Percentiles rank a stretch among this genome's conserved stretches.
Conservation (phyloP, 805 yeast species). For the Helenozyma baotianmanensis region DNA sequence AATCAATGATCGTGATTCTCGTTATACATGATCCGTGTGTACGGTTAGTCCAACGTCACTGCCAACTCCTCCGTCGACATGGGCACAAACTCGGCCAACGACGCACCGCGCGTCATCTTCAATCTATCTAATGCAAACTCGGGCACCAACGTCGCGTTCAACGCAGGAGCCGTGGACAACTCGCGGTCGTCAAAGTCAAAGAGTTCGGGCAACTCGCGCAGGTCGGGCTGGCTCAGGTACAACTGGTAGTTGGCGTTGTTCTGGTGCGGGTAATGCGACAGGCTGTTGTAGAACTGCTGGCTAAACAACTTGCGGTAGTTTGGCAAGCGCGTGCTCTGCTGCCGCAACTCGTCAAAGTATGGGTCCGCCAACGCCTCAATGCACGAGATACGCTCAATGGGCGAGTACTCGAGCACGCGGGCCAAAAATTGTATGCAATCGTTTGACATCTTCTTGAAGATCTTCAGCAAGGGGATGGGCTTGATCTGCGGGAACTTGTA, state of each 20-base stretch:
- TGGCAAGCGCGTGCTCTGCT: constrained; percentile 33
- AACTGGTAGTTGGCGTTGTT: constrained; percentile 42
- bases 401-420: constrained; percentile 62
- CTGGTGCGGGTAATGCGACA: constrained; percentile 21
- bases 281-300: constrained; percentile 30
- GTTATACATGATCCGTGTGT: no score
- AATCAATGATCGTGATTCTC: no score
- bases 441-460: constrained; percentile 53
- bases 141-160: constrained; percentile 41
- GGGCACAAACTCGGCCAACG: constrained; percentile 37
- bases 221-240: constrained; percentile 36
- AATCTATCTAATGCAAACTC: constrained; percentile 29
- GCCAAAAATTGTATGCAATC: constrained; percentile 55
- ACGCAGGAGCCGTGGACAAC: constrained; percentile 40
- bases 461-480: constrained; percentile 67
- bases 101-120: constrained; percentile 19
- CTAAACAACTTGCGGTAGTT: constrained; percentile 40
- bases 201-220: constrained; percentile 43
- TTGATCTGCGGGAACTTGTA: constrained; percentile 89
- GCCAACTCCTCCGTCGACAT: constrained; percentile 21
- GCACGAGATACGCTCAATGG: constrained; percentile 59
- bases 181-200: constrained; percentile 52
- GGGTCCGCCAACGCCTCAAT: constrained; percentile 46
- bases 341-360: constrained; percentile 53
- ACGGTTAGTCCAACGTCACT: constrained; percentile 29